phyloP scores from a whole-genome alignment of 495 filamentous ascomycete species.

The Staphylotrichum tortipilum region DNA sequence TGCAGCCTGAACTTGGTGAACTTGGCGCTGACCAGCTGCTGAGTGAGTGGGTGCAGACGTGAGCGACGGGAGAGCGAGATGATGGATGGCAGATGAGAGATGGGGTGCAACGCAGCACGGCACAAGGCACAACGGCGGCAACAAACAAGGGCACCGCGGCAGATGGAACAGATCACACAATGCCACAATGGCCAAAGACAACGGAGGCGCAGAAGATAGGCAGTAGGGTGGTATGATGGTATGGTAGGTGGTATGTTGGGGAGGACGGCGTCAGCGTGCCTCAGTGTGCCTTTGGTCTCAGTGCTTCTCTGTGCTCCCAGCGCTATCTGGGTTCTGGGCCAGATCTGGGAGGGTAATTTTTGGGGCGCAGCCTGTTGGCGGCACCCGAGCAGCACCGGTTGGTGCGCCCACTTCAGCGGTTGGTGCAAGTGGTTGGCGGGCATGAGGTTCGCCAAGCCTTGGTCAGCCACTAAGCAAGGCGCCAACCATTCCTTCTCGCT shows the following conservation, averaged over 20 bases:
- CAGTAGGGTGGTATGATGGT: neutral
- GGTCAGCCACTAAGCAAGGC: slow-evolving; percentile 5
- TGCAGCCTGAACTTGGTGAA: too few relatives aligned
- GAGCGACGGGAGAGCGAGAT: too few relatives aligned
- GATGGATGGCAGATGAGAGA: neutral
- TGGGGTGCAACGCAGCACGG: slow-evolving; percentile 1
- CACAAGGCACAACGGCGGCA: too few relatives aligned
- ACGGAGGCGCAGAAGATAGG: too few relatives aligned
- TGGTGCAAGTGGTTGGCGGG: slow-evolving; percentile 3
- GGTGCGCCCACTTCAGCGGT: too few relatives aligned
- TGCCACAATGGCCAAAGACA: too few relatives aligned
- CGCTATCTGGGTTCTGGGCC: too few relatives aligned
- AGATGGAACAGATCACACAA: neutral
- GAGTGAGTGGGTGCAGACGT: too few relatives aligned
- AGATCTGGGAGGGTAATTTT: neutral
- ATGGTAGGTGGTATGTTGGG: too few relatives aligned
- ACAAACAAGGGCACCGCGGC: neutral
- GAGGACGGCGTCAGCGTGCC: neutral
- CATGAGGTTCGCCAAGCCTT: slow-evolving; percentile 14
- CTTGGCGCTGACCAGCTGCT: too few relatives aligned
- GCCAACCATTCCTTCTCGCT: neutral
- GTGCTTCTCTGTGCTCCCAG: too few relatives aligned
- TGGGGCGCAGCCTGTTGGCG: slow-evolving; percentile 1
- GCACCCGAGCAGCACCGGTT: slow-evolving; percentile 1
- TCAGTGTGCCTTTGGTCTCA: too few relatives aligned